Percentiles rank a stretch among this genome's conserved stretches.
Evolutionary conservation across 1,284 basidiomycete species (phyloP).

Genomic region (Mycena sp.): DNA sequence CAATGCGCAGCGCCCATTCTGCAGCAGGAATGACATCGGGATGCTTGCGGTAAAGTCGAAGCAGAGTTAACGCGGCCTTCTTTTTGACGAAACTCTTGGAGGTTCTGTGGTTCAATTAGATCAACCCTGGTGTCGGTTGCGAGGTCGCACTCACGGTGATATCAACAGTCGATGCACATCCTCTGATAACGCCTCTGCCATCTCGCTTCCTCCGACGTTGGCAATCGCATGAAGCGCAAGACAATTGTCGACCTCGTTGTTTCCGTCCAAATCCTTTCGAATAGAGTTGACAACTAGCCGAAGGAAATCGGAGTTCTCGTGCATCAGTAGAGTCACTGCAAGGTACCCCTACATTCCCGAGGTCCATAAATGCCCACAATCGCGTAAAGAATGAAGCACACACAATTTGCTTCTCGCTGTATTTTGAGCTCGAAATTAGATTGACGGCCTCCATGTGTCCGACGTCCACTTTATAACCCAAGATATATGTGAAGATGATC

Average conservation of each 20-base stretch:
- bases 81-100: conserved; percentile 97
- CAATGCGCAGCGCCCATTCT: conserved; percentile 96
- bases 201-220: conserved; percentile 97
- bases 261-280: conserved; percentile 95
- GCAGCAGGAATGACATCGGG: conserved; percentile 92
- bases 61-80: conserved; percentile 95
- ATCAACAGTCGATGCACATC: conserved; percentile 96
- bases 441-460: conserved; percentile 99
- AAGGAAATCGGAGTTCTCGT: conserved; percentile 97
- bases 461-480: conserved; percentile 98
- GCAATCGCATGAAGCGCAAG: conserved; percentile 98
- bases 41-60: conserved; percentile 95
- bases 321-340: conserved; percentile 96
- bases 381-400: conserved; percentile 46
- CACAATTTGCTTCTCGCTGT: conserved; percentile 99
- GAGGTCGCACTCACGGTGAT: conserved; percentile 81
- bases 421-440: conserved; percentile 94
- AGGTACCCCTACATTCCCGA: conserved; percentile 84
- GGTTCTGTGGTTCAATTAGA: conserved; percentile 66
- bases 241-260: conserved; percentile 96
- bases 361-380: conserved; percentile 9
- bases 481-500: conserved; percentile 98
- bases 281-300: conserved; percentile 98
- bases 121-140: conserved; percentile 18
- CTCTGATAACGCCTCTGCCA: conserved; percentile 94